Base-by-base conservation (phyloP, 2,329 filamentous ascomycete species). In the Zopfia rhizophila region DNA sequence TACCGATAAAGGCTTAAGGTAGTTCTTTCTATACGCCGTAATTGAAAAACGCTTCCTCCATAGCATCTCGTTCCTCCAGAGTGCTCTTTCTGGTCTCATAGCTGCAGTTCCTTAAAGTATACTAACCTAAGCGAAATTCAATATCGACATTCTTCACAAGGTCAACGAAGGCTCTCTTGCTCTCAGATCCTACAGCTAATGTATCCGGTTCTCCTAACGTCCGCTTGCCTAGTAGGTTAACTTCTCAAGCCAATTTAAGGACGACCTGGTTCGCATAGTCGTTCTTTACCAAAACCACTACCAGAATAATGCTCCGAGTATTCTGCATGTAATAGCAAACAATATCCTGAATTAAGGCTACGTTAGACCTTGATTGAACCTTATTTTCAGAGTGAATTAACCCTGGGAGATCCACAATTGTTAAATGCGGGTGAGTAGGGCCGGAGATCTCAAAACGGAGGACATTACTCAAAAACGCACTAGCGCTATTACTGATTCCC, bases 251-350 rank as follows among this genome's bases (percentile, higher is more conserved):
- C n/a, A n/a, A n/a, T n/a, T n/a, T n/a, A n/a, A n/a, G n/a, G n/a
- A n/a, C n/a, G n/a, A n/a, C 53, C 3, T 68, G 53, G 42, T 73
- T 60, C 0, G 53, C 55, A 1, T 77, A 61, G 35, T 82, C 75
- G 16, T 70, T 63, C 37, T 63, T 62, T 3, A 70, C 69, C 3
- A 67, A 68, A 2, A 72, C 54, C 3, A 73, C 65, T 11, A 80
- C 78, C 0, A 86, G 66, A 5, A 85, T 82, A 40, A 87, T 82
- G 55, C 76, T 85, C 19, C 81, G 76, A 11, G 69, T 58, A 29
- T 81, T 74, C 4, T 59, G 55, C 74, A 88, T 83, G 56, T 88
- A 88, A 0, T 69, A 66, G 6, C 77, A 57, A 0, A 77, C 74
- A 10, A 75, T 45, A 4, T 52, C 39, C 8, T 47, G 48, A 30